Evolutionary conservation across 2,329 filamentous ascomycete species (phyloP), one percentile per base, ranked within the genome.

Genomic region (Fusarium sp.): DNA sequence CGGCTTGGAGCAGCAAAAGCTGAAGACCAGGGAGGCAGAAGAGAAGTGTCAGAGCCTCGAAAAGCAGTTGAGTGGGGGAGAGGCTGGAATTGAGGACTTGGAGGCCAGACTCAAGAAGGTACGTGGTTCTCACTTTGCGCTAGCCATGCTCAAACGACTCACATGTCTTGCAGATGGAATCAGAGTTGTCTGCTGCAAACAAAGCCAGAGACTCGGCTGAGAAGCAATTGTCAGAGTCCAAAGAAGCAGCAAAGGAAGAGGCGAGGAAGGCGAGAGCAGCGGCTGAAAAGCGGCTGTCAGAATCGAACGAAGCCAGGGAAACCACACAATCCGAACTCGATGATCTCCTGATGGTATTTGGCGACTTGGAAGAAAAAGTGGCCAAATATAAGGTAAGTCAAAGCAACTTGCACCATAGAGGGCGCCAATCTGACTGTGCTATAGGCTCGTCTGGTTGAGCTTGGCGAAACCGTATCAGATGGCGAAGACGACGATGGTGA

Each of bases 331-430:
- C 87, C 4, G 92, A 96, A 77, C 82, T 95, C 43, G 92, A 96
- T 70, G 92, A 96, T 76, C 82, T 95, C 53, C 80, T 96, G 35
- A 91, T 95, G 81, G 90, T 96, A 7, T 93, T 94, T 77, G 89
- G 88, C 15, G 92, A 96, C 74, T 75, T 94, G 18, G 92, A 96
- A 77, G 91, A 93, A 53, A 95, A 94, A 80, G 83, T 88, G 47
- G 84, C 85, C 40, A 88, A 87, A 71, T 93, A 95, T 75, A 95
- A 92, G 85, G 90, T 91, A 79, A 69, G 84, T 60, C 27, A 13
- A 50, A 10, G 15, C 17, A 23, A 23, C 21, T 23, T 25, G 11
- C 13, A 18, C 27, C 11, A 36, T 18, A 4, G 13, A 15, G 29
- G 4, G 17, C 29, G 15, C 20, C 21, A 31, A 52, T 49, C 55